phyloP scores from a whole-genome alignment of 371 early-diverging fungal genomes.

The Mucor racemosus region DNA sequence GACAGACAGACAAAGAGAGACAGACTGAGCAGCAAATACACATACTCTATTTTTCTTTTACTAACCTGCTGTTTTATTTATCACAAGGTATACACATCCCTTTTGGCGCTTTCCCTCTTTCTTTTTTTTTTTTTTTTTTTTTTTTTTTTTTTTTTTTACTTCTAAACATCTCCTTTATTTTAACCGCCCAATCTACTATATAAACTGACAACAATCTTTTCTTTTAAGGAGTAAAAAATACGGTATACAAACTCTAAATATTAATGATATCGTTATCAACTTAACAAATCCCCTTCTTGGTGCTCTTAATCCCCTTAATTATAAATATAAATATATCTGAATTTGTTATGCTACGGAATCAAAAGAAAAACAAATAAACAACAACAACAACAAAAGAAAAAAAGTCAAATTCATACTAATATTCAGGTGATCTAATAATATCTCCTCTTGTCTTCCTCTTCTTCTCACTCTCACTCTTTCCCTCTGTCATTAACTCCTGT shows the following conservation, averaged over 20 bases:
- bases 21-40: not conserved
- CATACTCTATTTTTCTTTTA: not conserved
- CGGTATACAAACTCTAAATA: not conserved
- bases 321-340: conserved; percentile 9
- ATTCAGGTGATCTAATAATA: not conserved
- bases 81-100: not conserved
- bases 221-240: not conserved
- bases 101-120: conserved; percentile 1
- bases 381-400: not conserved
- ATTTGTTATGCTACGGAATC: conserved; percentile 16
- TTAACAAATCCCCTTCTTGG: not conserved
- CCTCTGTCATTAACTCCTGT: not conserved
- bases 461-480: not conserved
- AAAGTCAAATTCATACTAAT: not conserved
- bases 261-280: conserved; percentile 6
- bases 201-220: not conserved
- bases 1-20: conserved; percentile 1
- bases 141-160: too few relatives aligned
- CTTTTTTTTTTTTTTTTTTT: too few relatives aligned
- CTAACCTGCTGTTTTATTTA: conserved; percentile 15
- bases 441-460: not conserved
- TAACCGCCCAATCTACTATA: conserved; percentile 1
- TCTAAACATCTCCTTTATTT: not conserved
- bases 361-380: conserved; percentile 3
- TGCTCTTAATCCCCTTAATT: not conserved